Evolutionary conservation across 1,284 basidiomycete genomes (phyloP).

Genomic region (Fomitopsis betulina): DNA sequence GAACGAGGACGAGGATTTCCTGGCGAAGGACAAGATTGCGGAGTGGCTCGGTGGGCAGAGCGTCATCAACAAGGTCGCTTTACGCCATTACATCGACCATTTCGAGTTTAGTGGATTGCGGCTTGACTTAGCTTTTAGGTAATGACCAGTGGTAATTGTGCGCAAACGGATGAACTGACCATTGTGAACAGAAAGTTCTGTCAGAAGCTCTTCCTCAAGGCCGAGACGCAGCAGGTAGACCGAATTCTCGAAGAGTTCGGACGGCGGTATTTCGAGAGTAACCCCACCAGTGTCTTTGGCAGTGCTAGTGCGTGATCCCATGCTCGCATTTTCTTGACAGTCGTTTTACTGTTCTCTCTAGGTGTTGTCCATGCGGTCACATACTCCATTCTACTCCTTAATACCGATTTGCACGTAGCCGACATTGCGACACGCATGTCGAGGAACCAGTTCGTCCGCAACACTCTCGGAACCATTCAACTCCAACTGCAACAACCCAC

Average conservation of each 20-base stretch:
- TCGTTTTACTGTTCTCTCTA: conserved; percentile 21
- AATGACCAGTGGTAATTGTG: conserved; percentile 13
- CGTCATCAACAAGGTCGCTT: conserved; percentile 68
- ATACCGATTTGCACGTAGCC: conserved; percentile 96
- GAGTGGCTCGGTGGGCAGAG: conserved; percentile 90
- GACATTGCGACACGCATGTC: conserved; percentile 91
- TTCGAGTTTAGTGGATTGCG: conserved; percentile 86
- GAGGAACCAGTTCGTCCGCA: conserved; percentile 87
- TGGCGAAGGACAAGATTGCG: conserved; percentile 88
- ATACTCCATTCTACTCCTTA: conserved; percentile 91
- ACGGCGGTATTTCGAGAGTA: conserved; percentile 87
- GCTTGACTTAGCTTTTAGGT: conserved; percentile 91
- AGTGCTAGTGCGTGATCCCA: conserved; percentile 61
- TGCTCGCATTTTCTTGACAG: neutral
- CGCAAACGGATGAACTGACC: conserved; percentile 13
- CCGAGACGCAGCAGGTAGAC: conserved; percentile 97
- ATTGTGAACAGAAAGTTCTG: conserved; percentile 65
- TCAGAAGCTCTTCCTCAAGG: conserved; percentile 88
- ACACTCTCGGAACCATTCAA: conserved; percentile 85
- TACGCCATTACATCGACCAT: conserved; percentile 80
- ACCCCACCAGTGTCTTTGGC: conserved; percentile 76
- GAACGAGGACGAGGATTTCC: conserved; percentile 82
- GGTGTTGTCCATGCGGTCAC: conserved; percentile 91
- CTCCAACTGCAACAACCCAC: conserved; percentile 62
- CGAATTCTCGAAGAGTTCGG: conserved; percentile 92